phyloP scores from a whole-genome alignment of 495 filamentous ascomycete species.

The Neurospora tetraspora region DNA sequence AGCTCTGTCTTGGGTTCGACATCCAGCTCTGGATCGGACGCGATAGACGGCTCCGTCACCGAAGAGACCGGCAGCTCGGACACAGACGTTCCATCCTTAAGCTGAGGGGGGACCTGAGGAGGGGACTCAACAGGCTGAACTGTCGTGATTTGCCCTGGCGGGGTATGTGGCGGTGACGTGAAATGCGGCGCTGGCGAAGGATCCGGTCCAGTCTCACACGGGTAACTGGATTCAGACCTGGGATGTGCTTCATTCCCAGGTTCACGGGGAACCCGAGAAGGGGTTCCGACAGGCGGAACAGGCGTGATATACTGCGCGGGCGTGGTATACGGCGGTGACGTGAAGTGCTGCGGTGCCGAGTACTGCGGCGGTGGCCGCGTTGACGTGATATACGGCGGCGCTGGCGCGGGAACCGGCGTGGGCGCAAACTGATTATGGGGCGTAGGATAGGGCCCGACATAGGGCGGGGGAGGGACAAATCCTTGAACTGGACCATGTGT shows the following conservation, averaged over 20 bases:
- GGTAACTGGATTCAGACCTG: background rate
- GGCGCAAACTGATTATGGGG: background rate
- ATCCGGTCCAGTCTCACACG: background rate
- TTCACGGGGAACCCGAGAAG: background rate
- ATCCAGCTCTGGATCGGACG: background rate
- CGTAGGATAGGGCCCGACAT: background rate
- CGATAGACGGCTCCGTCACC: background rate
- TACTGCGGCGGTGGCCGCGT: background rate
- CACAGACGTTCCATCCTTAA: background rate
- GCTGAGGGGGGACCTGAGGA: background rate
- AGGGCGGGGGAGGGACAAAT: background rate
- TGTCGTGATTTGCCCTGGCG: background rate
- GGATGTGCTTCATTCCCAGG: background rate
- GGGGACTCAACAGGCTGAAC: background rate
- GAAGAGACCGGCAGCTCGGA: background rate
- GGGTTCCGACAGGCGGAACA: background rate
- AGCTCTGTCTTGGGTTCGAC: background rate
- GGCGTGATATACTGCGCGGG: background rate
- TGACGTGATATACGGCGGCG: background rate
- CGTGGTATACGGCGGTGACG: background rate
- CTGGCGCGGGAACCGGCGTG: background rate
- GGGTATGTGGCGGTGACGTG: background rate
- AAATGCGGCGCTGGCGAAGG: background rate
- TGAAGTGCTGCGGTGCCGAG: background rate
- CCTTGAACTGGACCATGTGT: background rate